These are phyloP conservation scores for Trichothecium roseum DNA, from an alignment of 2,329 filamentous ascomycete genomes.

Conservation along the genomic window DNA sequence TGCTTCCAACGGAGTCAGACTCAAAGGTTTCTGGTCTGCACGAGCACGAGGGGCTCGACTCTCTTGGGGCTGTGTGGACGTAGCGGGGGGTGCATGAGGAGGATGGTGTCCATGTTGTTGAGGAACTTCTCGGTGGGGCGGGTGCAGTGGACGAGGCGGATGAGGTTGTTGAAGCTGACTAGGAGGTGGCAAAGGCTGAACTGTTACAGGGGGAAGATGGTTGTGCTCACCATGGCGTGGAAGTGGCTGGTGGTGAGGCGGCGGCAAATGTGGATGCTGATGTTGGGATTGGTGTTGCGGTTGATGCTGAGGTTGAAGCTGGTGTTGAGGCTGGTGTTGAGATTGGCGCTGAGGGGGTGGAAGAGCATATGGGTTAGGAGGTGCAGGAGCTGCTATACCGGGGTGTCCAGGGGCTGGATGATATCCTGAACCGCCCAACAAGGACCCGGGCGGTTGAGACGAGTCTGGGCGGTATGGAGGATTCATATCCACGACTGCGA, in stretches of 20 bases:
- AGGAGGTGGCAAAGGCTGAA: constrained; percentile 1
- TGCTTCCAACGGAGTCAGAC: background rate
- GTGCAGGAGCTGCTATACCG: background rate
- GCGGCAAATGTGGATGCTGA: constrained; percentile 9
- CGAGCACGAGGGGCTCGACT: background rate
- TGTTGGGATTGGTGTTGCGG: constrained; percentile 8
- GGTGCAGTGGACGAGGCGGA: constrained; percentile 13
- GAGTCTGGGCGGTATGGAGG: no score
- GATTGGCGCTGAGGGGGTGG: background rate
- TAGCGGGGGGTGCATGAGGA: background rate
- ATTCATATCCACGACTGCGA: no score
- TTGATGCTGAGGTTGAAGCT: constrained; percentile 3
- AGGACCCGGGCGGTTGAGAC: background rate
- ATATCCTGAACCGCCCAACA: background rate
- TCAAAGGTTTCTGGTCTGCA: background rate
- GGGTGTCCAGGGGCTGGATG: constrained; percentile 1
- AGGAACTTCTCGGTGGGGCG: background rate
- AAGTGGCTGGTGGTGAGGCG: constrained; percentile 4
- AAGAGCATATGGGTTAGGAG: constrained; percentile 1
- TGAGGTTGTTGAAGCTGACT: constrained; percentile 3
- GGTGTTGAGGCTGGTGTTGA: constrained; percentile 1
- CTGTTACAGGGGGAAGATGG: constrained; percentile 1
- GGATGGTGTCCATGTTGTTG: background rate
- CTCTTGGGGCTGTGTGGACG: background rate
- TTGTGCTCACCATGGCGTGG: constrained; percentile 2